A percentile compares a stretch with the other conserved stretches of the same genome.
Evolutionary conservation across 2,329 filamentous ascomycete species (phyloP).

Genomic region (Beauveria medogensis): DNA sequence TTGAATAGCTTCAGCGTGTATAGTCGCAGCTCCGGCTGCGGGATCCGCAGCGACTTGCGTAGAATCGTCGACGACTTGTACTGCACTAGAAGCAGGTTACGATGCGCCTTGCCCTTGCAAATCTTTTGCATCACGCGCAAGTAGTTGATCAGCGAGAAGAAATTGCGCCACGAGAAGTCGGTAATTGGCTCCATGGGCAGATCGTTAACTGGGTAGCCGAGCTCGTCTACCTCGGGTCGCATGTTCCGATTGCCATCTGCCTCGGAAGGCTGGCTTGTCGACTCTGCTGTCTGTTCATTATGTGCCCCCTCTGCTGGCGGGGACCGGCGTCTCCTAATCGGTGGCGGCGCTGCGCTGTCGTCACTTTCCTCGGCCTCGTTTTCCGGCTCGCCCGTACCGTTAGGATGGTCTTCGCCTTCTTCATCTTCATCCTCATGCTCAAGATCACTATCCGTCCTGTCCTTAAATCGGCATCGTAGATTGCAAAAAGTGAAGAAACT

Average conservation of each 20-base stretch:
- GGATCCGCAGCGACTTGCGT: slow-evolving; percentile 83
- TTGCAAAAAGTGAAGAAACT: slow-evolving; percentile 93
- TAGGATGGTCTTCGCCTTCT: slow-evolving; percentile 14
- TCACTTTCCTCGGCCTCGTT: slow-evolving; percentile 43
- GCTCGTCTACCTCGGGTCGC: slow-evolving; percentile 68
- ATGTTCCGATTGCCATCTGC: slow-evolving; percentile 22
- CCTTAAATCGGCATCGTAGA: slow-evolving; percentile 46
- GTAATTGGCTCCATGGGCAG: slow-evolving; percentile 72
- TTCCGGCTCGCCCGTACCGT: slow-evolving; percentile 26
- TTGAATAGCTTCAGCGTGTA: slow-evolving; percentile 99
- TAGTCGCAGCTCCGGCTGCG: slow-evolving; percentile 76
- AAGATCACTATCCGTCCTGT: slow-evolving; percentile 23
- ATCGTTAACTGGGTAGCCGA: slow-evolving; percentile 69
- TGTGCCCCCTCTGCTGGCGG: slow-evolving; percentile 22
- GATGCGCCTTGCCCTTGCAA: slow-evolving; percentile 90
- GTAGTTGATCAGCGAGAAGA: slow-evolving; percentile 92
- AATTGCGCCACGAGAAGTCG: slow-evolving; percentile 85
- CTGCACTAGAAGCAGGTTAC: slow-evolving; percentile 85
- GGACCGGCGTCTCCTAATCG: slow-evolving; percentile 57
- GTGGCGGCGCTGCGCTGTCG: slow-evolving; percentile 76
- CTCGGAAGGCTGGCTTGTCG: slow-evolving; percentile 16
- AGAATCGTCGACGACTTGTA: slow-evolving; percentile 94
- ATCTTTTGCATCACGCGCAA: slow-evolving; percentile 96
- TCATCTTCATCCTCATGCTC: slow-evolving; percentile 18
- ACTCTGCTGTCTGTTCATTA: slow-evolving; percentile 18